Percentiles rank a stretch among this genome's conserved stretches.
These are phyloP conservation scores for Syncephalastrum sp. DNA, from an alignment of 371 early-diverging fungal genomes.

Conservation along the genomic window DNA sequence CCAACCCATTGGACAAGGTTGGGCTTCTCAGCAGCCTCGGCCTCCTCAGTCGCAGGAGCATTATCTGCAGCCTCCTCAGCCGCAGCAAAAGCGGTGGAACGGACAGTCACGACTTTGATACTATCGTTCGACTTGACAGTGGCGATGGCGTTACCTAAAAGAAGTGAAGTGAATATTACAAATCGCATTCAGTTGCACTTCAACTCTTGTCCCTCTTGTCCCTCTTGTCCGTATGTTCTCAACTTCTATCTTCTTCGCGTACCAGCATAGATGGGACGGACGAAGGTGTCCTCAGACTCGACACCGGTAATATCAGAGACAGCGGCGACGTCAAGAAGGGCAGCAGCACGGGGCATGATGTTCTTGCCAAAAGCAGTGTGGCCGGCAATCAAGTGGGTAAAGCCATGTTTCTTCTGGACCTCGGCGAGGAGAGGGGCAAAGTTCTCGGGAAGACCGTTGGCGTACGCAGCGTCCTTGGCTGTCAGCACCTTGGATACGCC, in stretches of 20 bases:
- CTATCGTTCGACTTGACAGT: slow-evolving; percentile 88
- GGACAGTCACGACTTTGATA: slow-evolving; percentile 89
- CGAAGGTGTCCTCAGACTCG: slow-evolving; percentile 84
- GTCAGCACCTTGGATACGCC: slow-evolving; percentile 85
- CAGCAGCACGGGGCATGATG: slow-evolving; percentile 91
- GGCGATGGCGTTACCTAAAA: slow-evolving; percentile 91
- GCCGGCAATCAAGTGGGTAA: slow-evolving; percentile 85
- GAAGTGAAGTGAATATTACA: not conserved
- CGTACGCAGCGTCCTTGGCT: slow-evolving; percentile 78
- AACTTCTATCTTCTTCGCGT: slow-evolving; percentile 3
- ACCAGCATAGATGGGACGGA: slow-evolving; percentile 97
- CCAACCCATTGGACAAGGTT: slow-evolving; percentile 78
- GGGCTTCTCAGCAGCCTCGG: slow-evolving; percentile 62
- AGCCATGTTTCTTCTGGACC: slow-evolving; percentile 69
- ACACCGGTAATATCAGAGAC: slow-evolving; percentile 88
- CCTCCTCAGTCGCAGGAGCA: slow-evolving; percentile 61
- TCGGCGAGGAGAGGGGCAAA: slow-evolving; percentile 77
- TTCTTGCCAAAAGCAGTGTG: slow-evolving; percentile 94
- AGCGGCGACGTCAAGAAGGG: slow-evolving; percentile 87
- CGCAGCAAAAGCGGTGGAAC: slow-evolving; percentile 89
- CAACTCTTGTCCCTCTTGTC: not conserved
- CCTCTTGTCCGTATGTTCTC: not conserved
- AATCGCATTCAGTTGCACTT: not conserved
- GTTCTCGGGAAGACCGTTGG: slow-evolving; percentile 81
- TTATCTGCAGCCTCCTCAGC: slow-evolving; percentile 57